Evolutionary conservation across 805 yeast species (phyloP).

Genomic region (Hanseniaspora mollemarum): DNA sequence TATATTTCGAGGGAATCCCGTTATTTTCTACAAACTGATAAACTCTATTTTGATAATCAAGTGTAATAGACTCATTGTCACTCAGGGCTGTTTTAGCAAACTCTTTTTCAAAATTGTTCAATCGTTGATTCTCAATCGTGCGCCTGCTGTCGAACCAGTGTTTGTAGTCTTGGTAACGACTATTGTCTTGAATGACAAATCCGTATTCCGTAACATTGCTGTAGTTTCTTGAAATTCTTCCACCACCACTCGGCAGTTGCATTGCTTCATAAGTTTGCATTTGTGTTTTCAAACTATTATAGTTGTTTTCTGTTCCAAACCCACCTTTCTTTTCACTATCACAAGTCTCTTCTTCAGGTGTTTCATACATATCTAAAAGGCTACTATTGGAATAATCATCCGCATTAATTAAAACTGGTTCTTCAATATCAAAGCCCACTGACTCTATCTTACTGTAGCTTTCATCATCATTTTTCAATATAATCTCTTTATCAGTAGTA

Average conservation of each 20-base stretch:
- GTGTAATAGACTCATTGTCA: not conserved
- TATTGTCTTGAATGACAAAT: not conserved
- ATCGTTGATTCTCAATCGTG: not conserved
- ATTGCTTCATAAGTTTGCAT: no score
- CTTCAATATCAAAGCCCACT: not conserved
- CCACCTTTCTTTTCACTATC: not conserved
- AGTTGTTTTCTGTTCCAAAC: not conserved
- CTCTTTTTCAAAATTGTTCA: conserved; percentile 2
- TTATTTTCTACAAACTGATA: conserved; percentile 2
- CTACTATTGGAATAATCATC: conserved; percentile 11
- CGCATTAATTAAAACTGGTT: not conserved
- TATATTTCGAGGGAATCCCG: conserved; percentile 6
- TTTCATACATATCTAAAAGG: conserved; percentile 11
- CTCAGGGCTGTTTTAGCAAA: not conserved
- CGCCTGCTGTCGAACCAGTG: conserved; percentile 2
- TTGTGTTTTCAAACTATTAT: no score
- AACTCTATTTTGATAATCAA: not conserved
- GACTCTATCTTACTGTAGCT: not conserved
- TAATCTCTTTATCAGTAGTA: not conserved
- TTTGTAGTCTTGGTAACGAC: not conserved
- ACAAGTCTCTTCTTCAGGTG: not conserved
- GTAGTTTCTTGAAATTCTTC: not conserved
- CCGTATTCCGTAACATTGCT: conserved; percentile 9
- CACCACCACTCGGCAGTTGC: not conserved
- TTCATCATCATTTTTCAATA: not conserved